phyloP scores from a whole-genome alignment of 345 rosid species.

The Acer negundo region DNA sequence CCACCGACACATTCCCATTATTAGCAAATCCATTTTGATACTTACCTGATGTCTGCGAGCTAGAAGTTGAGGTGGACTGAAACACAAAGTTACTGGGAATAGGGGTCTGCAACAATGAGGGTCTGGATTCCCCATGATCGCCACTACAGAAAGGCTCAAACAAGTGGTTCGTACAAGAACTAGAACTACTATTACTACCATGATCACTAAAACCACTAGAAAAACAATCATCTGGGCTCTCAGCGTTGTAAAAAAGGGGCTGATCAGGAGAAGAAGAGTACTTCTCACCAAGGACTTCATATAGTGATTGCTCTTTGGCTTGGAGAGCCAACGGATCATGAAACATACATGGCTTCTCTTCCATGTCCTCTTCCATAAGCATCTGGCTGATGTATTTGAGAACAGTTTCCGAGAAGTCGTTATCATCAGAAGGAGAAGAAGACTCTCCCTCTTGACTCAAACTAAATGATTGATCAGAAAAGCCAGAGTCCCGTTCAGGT shows the following conservation, averaged over 20 bases:
- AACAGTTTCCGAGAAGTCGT: constrained; percentile 57
- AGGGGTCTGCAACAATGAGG: constrained; percentile 35
- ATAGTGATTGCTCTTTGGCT: constrained; percentile 72
- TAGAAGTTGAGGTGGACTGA: constrained; percentile 46
- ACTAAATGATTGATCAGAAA: constrained; percentile 23
- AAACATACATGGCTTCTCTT: constrained; percentile 59
- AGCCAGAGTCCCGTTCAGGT: constrained; percentile 27
- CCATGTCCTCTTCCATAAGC: constrained; percentile 81
- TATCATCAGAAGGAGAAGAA: constrained; percentile 47
- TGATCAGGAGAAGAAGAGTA: constrained; percentile 48
- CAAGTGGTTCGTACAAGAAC: constrained; percentile 36
- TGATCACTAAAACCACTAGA: constrained; percentile 47
- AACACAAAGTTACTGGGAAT: constrained; percentile 47
- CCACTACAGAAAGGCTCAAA: constrained; percentile 46
- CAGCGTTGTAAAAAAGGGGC: constrained; percentile 15
- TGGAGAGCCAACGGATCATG: constrained; percentile 68
- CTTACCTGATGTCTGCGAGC: constrained; percentile 13
- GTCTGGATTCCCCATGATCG: constrained; percentile 41
- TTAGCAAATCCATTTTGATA: constrained; percentile 17
- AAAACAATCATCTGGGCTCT: constrained; percentile 47
- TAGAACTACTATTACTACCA: constrained; percentile 32
- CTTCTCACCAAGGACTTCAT: constrained; percentile 61
- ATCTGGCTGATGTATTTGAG: constrained; percentile 66
- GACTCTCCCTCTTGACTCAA: constrained; percentile 37
- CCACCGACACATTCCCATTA: constrained; percentile 30